Evolutionary conservation across 257 asterid species (phyloP).

Genomic region (Forsythia suspensa): DNA sequence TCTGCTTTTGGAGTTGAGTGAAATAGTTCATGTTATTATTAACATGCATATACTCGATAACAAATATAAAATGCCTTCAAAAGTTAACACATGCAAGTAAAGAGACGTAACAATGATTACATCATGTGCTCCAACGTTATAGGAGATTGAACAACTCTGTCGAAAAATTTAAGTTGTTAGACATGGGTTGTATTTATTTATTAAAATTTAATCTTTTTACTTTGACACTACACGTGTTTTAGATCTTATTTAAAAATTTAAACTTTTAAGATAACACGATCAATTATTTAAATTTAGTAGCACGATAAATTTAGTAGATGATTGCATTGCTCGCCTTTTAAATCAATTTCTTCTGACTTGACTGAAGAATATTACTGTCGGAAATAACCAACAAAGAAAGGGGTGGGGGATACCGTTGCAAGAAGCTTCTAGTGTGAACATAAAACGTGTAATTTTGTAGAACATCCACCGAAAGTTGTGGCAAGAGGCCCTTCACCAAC

Average conservation of each 20-base stretch:
- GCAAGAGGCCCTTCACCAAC: neutral
- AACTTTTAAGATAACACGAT: too few relatives aligned
- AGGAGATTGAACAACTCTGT: too few relatives aligned
- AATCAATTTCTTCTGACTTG: neutral
- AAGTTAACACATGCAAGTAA: neutral
- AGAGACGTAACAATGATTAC: neutral
- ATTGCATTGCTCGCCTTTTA: neutral
- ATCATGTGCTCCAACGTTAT: too few relatives aligned
- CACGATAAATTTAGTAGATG: too few relatives aligned
- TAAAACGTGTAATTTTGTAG: neutral
- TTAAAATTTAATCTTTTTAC: too few relatives aligned
- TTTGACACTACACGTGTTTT: too few relatives aligned
- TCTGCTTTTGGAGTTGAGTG: neutral
- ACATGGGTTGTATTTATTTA: too few relatives aligned
- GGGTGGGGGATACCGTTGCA: neutral
- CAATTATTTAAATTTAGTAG: too few relatives aligned
- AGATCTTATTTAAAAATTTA: too few relatives aligned
- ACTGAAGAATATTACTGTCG: neutral
- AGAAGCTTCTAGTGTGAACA: neutral
- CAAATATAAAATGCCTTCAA: neutral
- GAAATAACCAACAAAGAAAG: neutral
- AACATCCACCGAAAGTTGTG: neutral
- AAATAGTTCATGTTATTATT: neutral
- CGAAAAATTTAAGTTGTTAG: too few relatives aligned
- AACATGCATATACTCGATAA: neutral